Conservation (phyloP, 1,284 basidiomycete genomes). For the Tremellales sp. region DNA sequence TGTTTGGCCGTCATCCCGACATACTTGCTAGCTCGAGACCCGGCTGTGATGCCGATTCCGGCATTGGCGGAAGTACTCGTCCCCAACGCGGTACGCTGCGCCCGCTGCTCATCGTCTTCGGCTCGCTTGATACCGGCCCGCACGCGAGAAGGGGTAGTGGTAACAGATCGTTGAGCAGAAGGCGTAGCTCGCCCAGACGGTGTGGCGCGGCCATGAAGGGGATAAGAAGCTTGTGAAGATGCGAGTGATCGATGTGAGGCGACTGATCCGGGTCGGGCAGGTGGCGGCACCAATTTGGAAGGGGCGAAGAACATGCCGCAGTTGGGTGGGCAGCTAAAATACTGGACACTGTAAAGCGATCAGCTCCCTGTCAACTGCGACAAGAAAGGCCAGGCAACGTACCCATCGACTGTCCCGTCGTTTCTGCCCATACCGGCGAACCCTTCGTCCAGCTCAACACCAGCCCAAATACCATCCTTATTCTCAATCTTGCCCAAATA, state of each 20-base stretch:
- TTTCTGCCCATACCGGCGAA: slow-evolving; percentile 95
- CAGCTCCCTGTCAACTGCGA: background rate
- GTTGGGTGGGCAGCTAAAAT: slow-evolving; percentile 78
- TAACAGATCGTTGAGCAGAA: slow-evolving; percentile 31
- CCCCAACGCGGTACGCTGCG: slow-evolving; percentile 21
- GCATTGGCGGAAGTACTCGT: slow-evolving; percentile 37
- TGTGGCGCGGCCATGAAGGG: slow-evolving; percentile 26
- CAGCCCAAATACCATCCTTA: slow-evolving; percentile 83
- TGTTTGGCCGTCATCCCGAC: slow-evolving; percentile 73
- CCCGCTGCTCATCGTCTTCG: slow-evolving; percentile 15
- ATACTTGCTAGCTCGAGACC: slow-evolving; percentile 74
- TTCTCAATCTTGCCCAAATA: slow-evolving; percentile 79
- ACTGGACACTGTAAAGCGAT: slow-evolving; percentile 60
- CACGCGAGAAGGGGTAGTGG: slow-evolving; percentile 21
- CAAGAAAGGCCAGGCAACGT: slow-evolving; percentile 44
- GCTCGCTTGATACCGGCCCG: slow-evolving; percentile 2
- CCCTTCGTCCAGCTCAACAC: slow-evolving; percentile 79
- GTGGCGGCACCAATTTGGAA: slow-evolving; percentile 72
- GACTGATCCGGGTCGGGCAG: slow-evolving; percentile 70
- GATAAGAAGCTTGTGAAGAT: slow-evolving; percentile 28
- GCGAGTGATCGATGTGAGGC: slow-evolving; percentile 55
- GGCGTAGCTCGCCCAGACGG: slow-evolving; percentile 57
- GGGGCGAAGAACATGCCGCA: slow-evolving; percentile 88
- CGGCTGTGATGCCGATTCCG: slow-evolving; percentile 56
- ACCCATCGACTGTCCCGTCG: slow-evolving; percentile 85